A percentile compares a stretch with the other conserved stretches of the same genome.
phyloP scores from a whole-genome alignment of 805 yeast genomes.

The Sugiyamaella smithiae region DNA sequence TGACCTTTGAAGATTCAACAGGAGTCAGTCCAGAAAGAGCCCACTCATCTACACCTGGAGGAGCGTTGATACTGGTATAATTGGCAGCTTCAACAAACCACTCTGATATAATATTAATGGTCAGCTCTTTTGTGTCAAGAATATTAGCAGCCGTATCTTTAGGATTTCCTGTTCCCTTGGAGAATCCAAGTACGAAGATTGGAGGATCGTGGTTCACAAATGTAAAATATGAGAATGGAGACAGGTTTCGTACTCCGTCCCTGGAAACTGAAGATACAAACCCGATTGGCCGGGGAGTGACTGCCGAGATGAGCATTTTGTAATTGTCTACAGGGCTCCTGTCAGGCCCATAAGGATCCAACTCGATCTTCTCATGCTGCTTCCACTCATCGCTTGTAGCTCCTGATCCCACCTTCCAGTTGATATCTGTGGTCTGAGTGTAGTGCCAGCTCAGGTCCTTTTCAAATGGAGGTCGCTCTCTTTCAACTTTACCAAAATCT shows the following conservation, averaged over 20 bases:
- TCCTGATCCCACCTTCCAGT: constrained; percentile 50
- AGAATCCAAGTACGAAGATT: constrained; percentile 49
- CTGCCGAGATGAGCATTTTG: constrained; percentile 48
- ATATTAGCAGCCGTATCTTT: constrained; percentile 54
- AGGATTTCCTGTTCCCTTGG: constrained; percentile 37
- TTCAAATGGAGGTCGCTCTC: constrained; percentile 14
- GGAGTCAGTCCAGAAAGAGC: constrained; percentile 53
- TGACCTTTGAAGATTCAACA: constrained; percentile 43
- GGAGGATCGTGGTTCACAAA: constrained; percentile 56
- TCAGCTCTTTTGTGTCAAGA: constrained; percentile 50
- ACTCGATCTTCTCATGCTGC: constrained; percentile 41
- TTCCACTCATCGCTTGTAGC: constrained; percentile 47
- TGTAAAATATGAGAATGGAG: constrained; percentile 60
- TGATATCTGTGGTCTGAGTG: constrained; percentile 29
- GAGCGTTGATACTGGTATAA: constrained; percentile 46
- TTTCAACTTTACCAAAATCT: constrained; percentile 10
- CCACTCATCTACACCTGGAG: constrained; percentile 55
- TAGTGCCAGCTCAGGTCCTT: constrained; percentile 34
- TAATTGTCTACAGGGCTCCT: constrained; percentile 47
- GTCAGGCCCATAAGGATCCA: constrained; percentile 48
- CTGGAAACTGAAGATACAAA: constrained; percentile 48
- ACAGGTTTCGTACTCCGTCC: constrained; percentile 47
- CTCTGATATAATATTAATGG: constrained; percentile 57
- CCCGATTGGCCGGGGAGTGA: constrained; percentile 62
- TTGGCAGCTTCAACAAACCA: constrained; percentile 68